These are phyloP conservation scores for Phycomyces blakesleeanus DNA, from an alignment of 192 early-diverging fungal species.

Conservation along the genomic window DNA sequence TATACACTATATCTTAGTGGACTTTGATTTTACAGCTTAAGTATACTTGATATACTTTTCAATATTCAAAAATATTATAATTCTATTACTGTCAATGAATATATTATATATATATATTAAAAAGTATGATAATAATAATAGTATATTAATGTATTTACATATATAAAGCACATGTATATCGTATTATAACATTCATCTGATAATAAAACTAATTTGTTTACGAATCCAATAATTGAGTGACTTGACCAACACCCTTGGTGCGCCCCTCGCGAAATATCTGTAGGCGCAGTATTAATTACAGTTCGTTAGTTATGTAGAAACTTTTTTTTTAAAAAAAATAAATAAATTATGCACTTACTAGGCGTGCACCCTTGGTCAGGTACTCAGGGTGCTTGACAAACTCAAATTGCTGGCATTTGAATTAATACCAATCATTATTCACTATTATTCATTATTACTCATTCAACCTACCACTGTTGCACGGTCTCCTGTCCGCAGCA, in stretches of 20 bases:
- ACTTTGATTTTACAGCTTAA: too few relatives aligned
- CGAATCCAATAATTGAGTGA: constrained; percentile 48
- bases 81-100: too few relatives aligned
- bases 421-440: constrained; percentile 16
- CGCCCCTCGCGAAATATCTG: constrained; percentile 75
- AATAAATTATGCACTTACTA: constrained; percentile 36
- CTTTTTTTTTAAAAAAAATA: constrained; percentile 16
- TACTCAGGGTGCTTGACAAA: constrained; percentile 81
- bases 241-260: constrained; percentile 90
- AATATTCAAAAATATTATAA: too few relatives aligned
- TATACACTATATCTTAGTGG: too few relatives aligned
- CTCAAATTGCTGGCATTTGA: constrained; percentile 42
- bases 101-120: too few relatives aligned
- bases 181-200: too few relatives aligned
- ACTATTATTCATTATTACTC: background rate
- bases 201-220: background rate
- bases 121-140: too few relatives aligned
- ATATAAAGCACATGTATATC: too few relatives aligned
- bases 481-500: constrained; percentile 84
- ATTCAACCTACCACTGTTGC: constrained; percentile 55
- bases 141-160: too few relatives aligned
- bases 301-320: constrained; percentile 20
- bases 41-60: too few relatives aligned
- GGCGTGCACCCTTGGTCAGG: constrained; percentile 50
- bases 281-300: background rate